Evolutionary conservation across 768 basidiomycete species (phyloP).

Genomic region (Hysterangium stoloniferum): DNA sequence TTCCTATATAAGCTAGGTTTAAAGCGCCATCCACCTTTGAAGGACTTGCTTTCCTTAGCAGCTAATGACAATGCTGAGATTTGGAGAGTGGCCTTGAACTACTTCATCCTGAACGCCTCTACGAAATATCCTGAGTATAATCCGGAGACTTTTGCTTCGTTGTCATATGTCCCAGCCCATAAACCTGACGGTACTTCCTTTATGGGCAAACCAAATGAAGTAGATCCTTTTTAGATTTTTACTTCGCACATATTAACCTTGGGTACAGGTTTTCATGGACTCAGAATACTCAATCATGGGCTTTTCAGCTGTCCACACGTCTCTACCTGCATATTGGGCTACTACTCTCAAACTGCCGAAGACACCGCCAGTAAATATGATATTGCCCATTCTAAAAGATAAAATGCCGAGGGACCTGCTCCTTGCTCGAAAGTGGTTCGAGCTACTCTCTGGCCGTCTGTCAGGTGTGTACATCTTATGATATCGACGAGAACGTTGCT

Average conservation of each 20-base stretch:
- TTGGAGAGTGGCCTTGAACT: conserved; percentile 63
- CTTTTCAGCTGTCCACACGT: conserved; percentile 58
- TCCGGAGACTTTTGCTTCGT: conserved; percentile 42
- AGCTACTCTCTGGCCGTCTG: conserved; percentile 54
- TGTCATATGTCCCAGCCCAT: conserved; percentile 76
- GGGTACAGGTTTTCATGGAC: conserved; percentile 59
- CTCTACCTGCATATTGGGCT: conserved; percentile 41
- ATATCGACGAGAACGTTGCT: conserved; percentile 3
- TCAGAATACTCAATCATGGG: conserved; percentile 67
- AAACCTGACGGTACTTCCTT: conserved; percentile 38
- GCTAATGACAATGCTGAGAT: conserved; percentile 43
- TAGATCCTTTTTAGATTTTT: conserved; percentile 20
- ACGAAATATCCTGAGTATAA: conserved; percentile 54
- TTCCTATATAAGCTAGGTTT: conserved; percentile 70
- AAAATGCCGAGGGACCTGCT: conserved; percentile 48
- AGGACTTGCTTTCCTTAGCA: conserved; percentile 60
- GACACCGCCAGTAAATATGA: conserved; percentile 55
- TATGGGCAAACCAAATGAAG: conserved; percentile 60
- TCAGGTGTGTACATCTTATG: conserved; percentile 37
- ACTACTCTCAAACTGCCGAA: conserved; percentile 60
- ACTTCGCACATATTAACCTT: neutral
- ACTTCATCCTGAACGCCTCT: conserved; percentile 68
- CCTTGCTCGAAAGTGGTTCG: conserved; percentile 61
- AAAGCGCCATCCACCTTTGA: conserved; percentile 58
- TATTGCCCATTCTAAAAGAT: conserved; percentile 51